Base-by-base conservation (phyloP, 192 early-diverging fungal genomes). In the Bifiguratus adelaidae region DNA sequence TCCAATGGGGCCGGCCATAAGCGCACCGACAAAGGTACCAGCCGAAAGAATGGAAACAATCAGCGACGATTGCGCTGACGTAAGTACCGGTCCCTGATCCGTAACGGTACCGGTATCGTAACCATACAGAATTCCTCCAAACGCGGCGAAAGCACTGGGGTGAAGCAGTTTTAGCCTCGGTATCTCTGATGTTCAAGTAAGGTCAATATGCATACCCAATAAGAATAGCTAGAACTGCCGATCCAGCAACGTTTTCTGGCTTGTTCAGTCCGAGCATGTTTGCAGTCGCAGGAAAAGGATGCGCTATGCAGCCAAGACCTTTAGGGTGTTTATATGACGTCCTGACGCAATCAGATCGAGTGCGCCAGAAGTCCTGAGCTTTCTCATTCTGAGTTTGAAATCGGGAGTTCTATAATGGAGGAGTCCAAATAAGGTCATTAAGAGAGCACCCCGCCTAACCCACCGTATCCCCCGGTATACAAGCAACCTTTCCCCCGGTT, bases 61-160 rank as follows among this genome's bases (percentile, higher is more conserved):
- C 4, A 63, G 28, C 12, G 44, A 45, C 0, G 35, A 43, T 46
- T 29, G 33, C 9, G 26, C 0, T 16, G 53, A 26, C 4, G 53
- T 52, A 19, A 53, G 19, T 1, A 48, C 52, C 40, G 58, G 54
- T 30, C 19, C 15, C 29, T 30, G 28, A 15, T 26, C 32, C 12
- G 68, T 44, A 35, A 68, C 60, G 7, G 65, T 48, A 36, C 59
- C 67, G 11, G 63, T 72, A 43, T 69, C 67, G 23, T 73, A 69
- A 40, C 67, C 67, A 30, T 67, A 67, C 4, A 67, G 44, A 11
- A 67, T 58, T 55, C 61, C 63, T 16, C 53, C 58, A n/a, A 60
- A 42, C 3, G 62, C 53, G 19, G 50, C 56, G 12, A 58, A 45
- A 18, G 44, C 44, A 45, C 44, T 45, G 25, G 20, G 21, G 11